Percentiles rank a stretch among this genome's conserved stretches.
phyloP scores from a whole-genome alignment of 495 filamentous ascomycete species.

The Trichoderma orchidacearum region DNA sequence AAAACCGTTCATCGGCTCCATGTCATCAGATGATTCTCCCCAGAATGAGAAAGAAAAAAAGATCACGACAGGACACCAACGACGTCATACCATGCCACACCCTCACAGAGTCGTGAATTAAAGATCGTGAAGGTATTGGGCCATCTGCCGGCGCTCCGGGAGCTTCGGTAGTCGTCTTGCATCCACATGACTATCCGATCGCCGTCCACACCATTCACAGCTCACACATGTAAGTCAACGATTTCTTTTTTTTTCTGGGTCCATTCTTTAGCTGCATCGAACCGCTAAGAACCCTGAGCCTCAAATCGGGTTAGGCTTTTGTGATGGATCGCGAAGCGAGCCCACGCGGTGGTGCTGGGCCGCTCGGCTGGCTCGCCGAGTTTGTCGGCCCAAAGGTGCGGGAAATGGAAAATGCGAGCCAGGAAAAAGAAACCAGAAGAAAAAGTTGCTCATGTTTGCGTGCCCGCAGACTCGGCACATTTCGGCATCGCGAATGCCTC shows the following conservation, averaged over 20 bases:
- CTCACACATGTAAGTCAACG: no score
- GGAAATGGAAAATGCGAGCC: no score
- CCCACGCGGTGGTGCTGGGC: neutral
- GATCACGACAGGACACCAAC: neutral
- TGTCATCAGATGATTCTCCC: neutral
- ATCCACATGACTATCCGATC: neutral
- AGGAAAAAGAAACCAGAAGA: neutral
- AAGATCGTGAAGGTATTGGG: neutral
- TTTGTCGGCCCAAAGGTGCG: no score
- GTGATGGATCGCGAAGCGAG: neutral
- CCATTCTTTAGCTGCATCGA: neutral
- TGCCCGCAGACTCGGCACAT: neutral
- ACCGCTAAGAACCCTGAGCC: neutral
- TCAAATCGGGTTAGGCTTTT: neutral
- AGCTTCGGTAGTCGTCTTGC: neutral
- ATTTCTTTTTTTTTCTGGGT: neutral
- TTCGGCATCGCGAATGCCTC: neutral
- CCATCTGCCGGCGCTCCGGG: neutral
- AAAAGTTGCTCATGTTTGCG: neutral
- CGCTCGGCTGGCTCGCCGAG: neutral
- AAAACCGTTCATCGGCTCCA: neutral
- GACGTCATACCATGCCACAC: neutral
- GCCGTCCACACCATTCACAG: no score
- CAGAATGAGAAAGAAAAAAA: neutral
- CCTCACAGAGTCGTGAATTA: neutral